Evolutionary conservation across 2,329 filamentous ascomycete genomes (phyloP), one percentile per base, ranked within the genome.

Genomic region (Lecanicillium sp.): DNA sequence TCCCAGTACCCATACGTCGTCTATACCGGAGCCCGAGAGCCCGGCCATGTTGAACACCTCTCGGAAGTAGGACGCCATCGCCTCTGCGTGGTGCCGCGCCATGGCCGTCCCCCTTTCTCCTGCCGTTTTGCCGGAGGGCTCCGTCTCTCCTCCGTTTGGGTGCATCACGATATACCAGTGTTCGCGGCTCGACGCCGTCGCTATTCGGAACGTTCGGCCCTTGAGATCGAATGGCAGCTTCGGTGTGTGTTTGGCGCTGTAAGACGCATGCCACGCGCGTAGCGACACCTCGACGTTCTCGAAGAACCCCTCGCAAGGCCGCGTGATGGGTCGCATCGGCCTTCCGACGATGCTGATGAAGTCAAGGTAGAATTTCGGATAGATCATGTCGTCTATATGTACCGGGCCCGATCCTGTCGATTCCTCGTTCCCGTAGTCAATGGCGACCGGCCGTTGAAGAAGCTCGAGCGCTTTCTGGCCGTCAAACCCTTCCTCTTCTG

Each of bases 131-230:
- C n/a, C n/a, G n/a, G n/a, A n/a, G n/a, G n/a, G n/a, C n/a, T n/a
- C n/a, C n/a, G n/a, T n/a, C n/a, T n/a, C n/a, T n/a, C n/a, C n/a
- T n/a, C n/a, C 28, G 17, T 3, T 17, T 5, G 22, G 39, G 17
- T 41, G 25, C 17, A 41, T 41, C 5, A 41, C 7, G 18, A 41
- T 41, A 8, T 37, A 41, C 39, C n/a, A 41, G 20, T n/a, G 29
- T 34, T 41, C 17, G 12, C 25, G 20, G 12, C 33, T 42, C 17
- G 40, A 17, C 2, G 40, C 25, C 35, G 34, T 12, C 3, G 25
- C 31, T 11, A 42, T 38, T 6, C 29, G n/a, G n/a, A 38, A 42
- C 11, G 40, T 42, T 14, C 27, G 22, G 3, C 35, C 25, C 10
- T 29, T 31, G 3, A 42, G 20, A 14, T 42, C 14, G 14, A 42